phyloP scores from a whole-genome alignment of 1,139 yeast genomes.

The Nakaseomyces bracarensis region DNA sequence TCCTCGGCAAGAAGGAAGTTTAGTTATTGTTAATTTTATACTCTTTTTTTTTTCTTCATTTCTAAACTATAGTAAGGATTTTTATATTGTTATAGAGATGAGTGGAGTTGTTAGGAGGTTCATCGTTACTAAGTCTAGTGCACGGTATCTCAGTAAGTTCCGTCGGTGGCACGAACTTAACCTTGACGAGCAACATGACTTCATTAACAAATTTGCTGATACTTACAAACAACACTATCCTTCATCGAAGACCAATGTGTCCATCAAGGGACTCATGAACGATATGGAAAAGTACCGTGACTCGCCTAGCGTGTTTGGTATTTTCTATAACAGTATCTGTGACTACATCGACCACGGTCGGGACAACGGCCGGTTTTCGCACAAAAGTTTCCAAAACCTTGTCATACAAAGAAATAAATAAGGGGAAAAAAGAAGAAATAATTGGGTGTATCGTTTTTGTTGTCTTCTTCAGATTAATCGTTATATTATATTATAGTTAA shows the following conservation, averaged over 20 bases:
- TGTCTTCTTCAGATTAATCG: neutral
- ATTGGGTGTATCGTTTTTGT: too few relatives aligned
- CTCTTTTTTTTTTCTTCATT: too few relatives aligned
- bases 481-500: neutral
- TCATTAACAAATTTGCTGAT: conserved; percentile 23
- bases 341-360: conserved; percentile 7
- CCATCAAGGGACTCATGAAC: conserved; percentile 20
- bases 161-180: conserved; percentile 26
- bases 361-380: conserved; percentile 14
- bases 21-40: too few relatives aligned
- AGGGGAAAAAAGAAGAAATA: neutral
- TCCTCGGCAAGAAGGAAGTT: neutral
- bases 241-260: conserved; percentile 27
- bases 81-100: neutral
- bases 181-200: conserved; percentile 21
- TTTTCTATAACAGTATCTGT: conserved; percentile 29
- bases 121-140: conserved; percentile 5
- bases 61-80: too few relatives aligned
- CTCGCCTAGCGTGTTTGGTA: conserved; percentile 29
- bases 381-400: conserved; percentile 16
- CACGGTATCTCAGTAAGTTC: conserved; percentile 10
- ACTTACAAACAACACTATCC: conserved; percentile 26
- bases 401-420: conserved; percentile 9
- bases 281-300: conserved; percentile 23
- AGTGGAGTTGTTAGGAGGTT: neutral